A percentile compares a stretch with the other conserved stretches of the same genome.
Evolutionary conservation across 345 rosid genomes (phyloP).

Genomic region (Gossypium raimondii): DNA sequence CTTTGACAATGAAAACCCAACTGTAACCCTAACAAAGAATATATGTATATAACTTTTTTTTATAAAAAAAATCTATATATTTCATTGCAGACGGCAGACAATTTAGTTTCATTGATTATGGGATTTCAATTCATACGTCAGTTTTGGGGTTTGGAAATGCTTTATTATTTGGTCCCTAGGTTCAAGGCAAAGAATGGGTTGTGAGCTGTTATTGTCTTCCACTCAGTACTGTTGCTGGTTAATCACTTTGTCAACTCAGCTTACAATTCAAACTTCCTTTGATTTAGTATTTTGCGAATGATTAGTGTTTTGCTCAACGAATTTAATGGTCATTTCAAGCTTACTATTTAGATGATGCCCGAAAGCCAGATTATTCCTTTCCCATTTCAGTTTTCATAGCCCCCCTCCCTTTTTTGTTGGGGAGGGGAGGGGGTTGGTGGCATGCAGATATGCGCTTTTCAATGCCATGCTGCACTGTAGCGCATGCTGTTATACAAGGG

Average conservation of each 20-base stretch:
- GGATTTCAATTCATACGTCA: neutral
- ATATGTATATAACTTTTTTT: neutral
- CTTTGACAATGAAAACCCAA: neutral
- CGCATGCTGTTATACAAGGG: neutral
- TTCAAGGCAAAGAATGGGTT: conserved; percentile 22
- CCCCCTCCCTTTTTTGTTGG: neutral
- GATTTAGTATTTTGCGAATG: neutral
- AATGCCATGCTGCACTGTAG: neutral
- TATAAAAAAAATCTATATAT: too few species aligned
- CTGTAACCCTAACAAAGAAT: neutral
- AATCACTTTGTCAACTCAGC: conserved; percentile 26
- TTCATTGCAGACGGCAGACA: too few species aligned
- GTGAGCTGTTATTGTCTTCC: conserved; percentile 29
- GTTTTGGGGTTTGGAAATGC: conserved; percentile 11
- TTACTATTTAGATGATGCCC: too few species aligned
- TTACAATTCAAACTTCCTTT: conserved; percentile 8
- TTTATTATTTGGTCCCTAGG: conserved; percentile 23
- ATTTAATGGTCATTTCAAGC: neutral
- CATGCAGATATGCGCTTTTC: neutral
- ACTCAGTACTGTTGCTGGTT: neutral
- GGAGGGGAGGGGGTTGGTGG: too few species aligned
- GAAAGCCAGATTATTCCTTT: conserved; percentile 1
- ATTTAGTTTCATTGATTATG: neutral
- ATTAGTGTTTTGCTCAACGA: neutral
- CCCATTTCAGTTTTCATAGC: neutral